A percentile compares a stretch with the other conserved stretches of the same genome.
Evolutionary conservation across 2,329 filamentous ascomycete genomes (phyloP).

Genomic region (Scortechinia acanthostroma): DNA sequence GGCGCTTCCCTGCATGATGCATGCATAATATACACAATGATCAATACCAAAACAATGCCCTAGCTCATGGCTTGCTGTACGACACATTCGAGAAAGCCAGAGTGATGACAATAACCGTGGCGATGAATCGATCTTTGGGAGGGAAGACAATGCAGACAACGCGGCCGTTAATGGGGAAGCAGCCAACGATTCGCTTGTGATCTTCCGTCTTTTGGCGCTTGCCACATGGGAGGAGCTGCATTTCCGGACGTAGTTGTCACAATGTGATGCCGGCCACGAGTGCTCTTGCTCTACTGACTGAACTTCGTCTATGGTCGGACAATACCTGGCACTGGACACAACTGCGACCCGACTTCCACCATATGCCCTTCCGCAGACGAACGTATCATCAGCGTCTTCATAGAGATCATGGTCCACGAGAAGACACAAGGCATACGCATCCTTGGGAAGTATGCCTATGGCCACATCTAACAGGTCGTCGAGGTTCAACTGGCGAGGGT

Average conservation of each 20-base stretch:
- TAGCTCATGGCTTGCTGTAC: slow-evolving; percentile 38
- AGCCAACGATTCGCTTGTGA: not conserved
- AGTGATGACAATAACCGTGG: slow-evolving; percentile 12
- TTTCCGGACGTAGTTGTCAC: not conserved
- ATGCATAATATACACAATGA: slow-evolving; percentile 38
- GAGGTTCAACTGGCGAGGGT: slow-evolving; percentile 25
- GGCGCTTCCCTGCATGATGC: slow-evolving; percentile 32
- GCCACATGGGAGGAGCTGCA: slow-evolving; percentile 5
- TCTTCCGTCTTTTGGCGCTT: not conserved
- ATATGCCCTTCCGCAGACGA: slow-evolving; percentile 41
- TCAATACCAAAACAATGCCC: slow-evolving; percentile 42
- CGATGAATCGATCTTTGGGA: not conserved
- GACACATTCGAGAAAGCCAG: slow-evolving; percentile 32
- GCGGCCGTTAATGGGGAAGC: not conserved
- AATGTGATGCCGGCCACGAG: not conserved
- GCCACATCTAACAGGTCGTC: slow-evolving; percentile 38
- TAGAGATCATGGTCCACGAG: slow-evolving; percentile 39
- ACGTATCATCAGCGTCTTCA: slow-evolving; percentile 39
- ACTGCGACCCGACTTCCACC: slow-evolving; percentile 38
- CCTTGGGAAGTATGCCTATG: slow-evolving; percentile 30
- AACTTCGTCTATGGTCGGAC: slow-evolving; percentile 17
- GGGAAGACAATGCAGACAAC: not conserved
- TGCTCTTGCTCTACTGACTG: slow-evolving; percentile 18
- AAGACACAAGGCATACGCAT: slow-evolving; percentile 38
- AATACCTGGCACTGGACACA: slow-evolving; percentile 36